phyloP scores from a whole-genome alignment of 257 asterid species.

The Lavandula angustifolia region DNA sequence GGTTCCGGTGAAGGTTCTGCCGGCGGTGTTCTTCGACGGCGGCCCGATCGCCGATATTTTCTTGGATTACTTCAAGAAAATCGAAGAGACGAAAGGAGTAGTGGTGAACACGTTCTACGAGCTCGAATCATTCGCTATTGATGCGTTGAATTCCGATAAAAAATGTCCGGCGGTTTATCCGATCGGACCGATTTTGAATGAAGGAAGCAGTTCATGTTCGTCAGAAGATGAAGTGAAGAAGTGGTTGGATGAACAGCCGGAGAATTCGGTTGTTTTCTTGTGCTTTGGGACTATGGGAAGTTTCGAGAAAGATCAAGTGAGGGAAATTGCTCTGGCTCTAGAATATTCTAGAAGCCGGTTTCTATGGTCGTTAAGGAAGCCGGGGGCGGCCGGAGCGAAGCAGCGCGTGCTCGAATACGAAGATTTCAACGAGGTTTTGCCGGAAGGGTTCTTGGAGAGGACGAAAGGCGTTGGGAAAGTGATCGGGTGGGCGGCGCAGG shows the following conservation, averaged over 20 bases:
- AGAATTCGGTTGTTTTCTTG: constrained; percentile 46
- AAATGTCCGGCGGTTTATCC: constrained; percentile 43
- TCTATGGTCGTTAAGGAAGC: constrained; percentile 55
- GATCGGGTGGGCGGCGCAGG: constrained; percentile 50
- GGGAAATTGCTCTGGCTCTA: constrained; percentile 46
- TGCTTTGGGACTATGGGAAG: constrained; percentile 53
- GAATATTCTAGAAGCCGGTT: constrained; percentile 47
- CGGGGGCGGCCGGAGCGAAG: constrained; percentile 22
- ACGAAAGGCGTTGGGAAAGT: background rate
- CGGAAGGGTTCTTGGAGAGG: constrained; percentile 41
- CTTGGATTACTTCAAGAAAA: constrained; percentile 1
- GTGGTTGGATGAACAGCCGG: constrained; percentile 51
- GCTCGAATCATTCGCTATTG: constrained; percentile 44
- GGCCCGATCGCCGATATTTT: background rate
- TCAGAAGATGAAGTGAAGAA: constrained; percentile 26
- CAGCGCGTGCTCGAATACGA: constrained; percentile 31
- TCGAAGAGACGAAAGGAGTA: constrained; percentile 38
- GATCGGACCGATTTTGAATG: constrained; percentile 45
- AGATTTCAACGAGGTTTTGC: constrained; percentile 18
- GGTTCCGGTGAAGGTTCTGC: constrained; percentile 8
- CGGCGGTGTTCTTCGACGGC: background rate
- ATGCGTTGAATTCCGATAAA: background rate
- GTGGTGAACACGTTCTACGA: constrained; percentile 51
- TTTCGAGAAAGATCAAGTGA: constrained; percentile 46
- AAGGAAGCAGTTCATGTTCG: background rate